Conservation (phyloP, 2,329 filamentous ascomycete species). For the Botrytis byssoidea region DNA sequence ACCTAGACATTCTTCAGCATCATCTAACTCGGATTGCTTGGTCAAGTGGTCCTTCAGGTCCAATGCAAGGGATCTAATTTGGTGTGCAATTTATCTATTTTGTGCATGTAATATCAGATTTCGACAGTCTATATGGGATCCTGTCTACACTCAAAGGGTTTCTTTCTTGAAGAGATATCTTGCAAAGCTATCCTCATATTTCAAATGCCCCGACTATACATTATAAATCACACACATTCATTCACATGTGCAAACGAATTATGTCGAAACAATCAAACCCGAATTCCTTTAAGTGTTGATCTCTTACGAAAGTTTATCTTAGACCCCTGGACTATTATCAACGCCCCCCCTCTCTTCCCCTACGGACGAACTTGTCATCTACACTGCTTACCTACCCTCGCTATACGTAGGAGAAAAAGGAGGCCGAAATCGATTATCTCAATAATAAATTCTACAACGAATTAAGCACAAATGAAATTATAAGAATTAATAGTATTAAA, state of each 20-base stretch:
- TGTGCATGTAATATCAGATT: neutral
- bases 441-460: no score
- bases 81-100: neutral
- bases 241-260: neutral
- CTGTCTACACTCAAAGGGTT: neutral
- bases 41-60: neutral
- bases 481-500: neutral
- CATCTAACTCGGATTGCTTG: neutral
- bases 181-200: neutral
- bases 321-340: neutral
- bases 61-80: neutral
- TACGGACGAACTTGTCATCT: neutral
- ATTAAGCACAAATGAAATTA: neutral
- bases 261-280: neutral
- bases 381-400: conserved; percentile 15
- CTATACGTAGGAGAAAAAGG: neutral
- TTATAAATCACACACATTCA: no score
- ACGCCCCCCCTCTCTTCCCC: neutral
- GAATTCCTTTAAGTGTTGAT: neutral
- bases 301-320: neutral
- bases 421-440: conserved; percentile 36
- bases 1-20: neutral
- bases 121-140: neutral
- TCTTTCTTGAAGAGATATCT: neutral
- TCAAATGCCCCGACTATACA: neutral